These are phyloP conservation scores for Vitis rotundifolia DNA, from an alignment of 164 flowering plant genomes.

Conservation along the genomic window DNA sequence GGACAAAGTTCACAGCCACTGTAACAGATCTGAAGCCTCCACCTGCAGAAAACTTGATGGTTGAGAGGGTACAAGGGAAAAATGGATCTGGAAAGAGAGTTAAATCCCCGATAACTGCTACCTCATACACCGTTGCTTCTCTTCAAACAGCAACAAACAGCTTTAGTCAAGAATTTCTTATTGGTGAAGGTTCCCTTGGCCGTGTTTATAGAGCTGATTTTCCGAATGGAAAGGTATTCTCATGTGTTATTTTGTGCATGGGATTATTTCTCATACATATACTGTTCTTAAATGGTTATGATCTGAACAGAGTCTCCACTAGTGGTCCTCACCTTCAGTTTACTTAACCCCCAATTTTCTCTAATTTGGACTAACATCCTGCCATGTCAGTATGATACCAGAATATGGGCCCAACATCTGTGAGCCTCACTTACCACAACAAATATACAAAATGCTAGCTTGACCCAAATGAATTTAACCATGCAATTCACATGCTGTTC, in stretches of 20 bases:
- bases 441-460: no score
- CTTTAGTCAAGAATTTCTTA: constrained; percentile 76
- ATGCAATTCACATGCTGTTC: no score
- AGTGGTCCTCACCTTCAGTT: no score
- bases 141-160: constrained; percentile 88
- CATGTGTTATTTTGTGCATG: background rate
- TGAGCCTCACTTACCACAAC: no score
- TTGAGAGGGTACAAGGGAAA: constrained; percentile 51
- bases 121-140: constrained; percentile 80
- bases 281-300: background rate
- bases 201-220: constrained; percentile 94
- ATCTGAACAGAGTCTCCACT: no score
- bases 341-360: no score
- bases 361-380: no score
- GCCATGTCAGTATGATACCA: no score
- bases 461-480: no score
- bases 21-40: constrained; percentile 66
- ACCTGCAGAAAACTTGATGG: constrained; percentile 59
- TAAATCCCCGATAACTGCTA: constrained; percentile 79
- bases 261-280: background rate
- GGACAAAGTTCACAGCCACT: constrained; percentile 45
- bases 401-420: no score
- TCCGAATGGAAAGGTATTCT: constrained; percentile 81
- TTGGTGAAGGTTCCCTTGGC: constrained; percentile 98
- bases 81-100: constrained; percentile 66